A percentile compares a stretch with the other conserved stretches of the same genome.
Conservation (phyloP, 306 rosid genomes). For the Inga leiocalycina region DNA sequence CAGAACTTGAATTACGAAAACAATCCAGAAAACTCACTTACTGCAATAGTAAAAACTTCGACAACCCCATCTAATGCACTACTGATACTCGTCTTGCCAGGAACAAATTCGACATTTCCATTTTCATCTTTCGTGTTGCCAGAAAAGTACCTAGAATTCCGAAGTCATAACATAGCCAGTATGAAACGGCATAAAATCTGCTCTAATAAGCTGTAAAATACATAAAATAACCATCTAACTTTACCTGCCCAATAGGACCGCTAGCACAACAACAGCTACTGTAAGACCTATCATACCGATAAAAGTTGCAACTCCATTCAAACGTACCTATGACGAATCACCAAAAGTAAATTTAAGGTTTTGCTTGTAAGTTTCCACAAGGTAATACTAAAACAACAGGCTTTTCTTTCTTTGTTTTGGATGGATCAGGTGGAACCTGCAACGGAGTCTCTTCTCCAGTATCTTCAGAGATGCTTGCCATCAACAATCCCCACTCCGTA, state of each 20-base stretch:
- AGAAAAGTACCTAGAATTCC: slow-evolving; percentile 71
- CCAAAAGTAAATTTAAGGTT: slow-evolving; percentile 34
- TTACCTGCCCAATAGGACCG: slow-evolving; percentile 83
- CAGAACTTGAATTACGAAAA: background rate
- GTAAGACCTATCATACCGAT: slow-evolving; percentile 91
- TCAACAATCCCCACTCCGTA: slow-evolving; percentile 99
- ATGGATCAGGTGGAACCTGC: slow-evolving; percentile 63
- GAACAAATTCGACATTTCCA: slow-evolving; percentile 52
- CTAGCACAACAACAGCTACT: slow-evolving; percentile 85
- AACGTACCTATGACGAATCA: slow-evolving; percentile 75
- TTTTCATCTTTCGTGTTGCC: slow-evolving; percentile 55
- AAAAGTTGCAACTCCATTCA: slow-evolving; percentile 98
- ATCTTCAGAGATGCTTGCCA: slow-evolving; percentile 99
- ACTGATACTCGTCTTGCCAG: slow-evolving; percentile 61
- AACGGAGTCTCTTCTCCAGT: slow-evolving; percentile 98
- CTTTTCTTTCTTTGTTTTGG: slow-evolving; percentile 25
- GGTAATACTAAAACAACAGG: slow-evolving; percentile 28
- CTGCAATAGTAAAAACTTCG: slow-evolving; percentile 90
- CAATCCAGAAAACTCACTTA: slow-evolving; percentile 56
- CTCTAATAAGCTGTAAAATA: background rate
- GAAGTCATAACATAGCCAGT: slow-evolving; percentile 35
- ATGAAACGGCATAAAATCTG: slow-evolving; percentile 27
- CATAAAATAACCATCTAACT: slow-evolving; percentile 9
- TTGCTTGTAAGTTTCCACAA: slow-evolving; percentile 9
- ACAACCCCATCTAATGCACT: slow-evolving; percentile 62